Evolutionary conservation across 805 yeast genomes (phyloP).

Genomic region (Ogataea neopini): DNA sequence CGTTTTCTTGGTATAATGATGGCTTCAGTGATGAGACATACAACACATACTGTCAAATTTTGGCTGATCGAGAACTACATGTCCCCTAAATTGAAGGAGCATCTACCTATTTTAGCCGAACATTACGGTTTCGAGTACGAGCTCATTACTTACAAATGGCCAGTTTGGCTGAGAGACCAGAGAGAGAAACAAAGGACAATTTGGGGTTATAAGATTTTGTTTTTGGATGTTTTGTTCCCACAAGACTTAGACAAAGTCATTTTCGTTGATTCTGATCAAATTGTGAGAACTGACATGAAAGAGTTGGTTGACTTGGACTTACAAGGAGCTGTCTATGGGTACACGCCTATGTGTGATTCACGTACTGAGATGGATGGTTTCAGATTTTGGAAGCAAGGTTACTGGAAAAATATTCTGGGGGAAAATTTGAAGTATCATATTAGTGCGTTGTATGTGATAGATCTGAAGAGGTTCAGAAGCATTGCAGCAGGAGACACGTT

Average conservation of each 20-base stretch:
- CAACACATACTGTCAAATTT: constrained; percentile 68
- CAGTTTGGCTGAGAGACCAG: constrained; percentile 81
- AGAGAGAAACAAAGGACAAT: constrained; percentile 74
- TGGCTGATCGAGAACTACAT: constrained; percentile 86
- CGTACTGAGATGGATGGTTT: constrained; percentile 79
- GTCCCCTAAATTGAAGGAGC: constrained; percentile 65
- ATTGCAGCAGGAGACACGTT: constrained; percentile 75
- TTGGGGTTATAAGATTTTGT: constrained; percentile 87
- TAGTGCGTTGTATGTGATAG: constrained; percentile 83
- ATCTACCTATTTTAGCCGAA: constrained; percentile 59
- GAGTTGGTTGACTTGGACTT: constrained; percentile 70
- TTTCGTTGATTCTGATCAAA: constrained; percentile 85
- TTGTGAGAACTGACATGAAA: constrained; percentile 71
- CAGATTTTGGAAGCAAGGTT: constrained; percentile 91
- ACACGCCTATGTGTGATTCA: constrained; percentile 84
- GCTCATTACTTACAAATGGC: constrained; percentile 89
- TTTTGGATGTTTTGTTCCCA: constrained; percentile 87
- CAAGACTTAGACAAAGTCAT: constrained; percentile 70
- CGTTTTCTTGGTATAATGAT: constrained; percentile 77
- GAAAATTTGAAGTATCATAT: constrained; percentile 70
- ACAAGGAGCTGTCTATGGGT: constrained; percentile 83
- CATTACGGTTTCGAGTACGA: constrained; percentile 69
- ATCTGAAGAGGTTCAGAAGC: constrained; percentile 64
- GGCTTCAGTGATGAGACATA: constrained; percentile 67
- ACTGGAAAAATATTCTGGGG: constrained; percentile 70